These are phyloP conservation scores for Colletotrichum sp. DNA, from an alignment of 2,329 filamentous ascomycete species.

Conservation along the genomic window DNA sequence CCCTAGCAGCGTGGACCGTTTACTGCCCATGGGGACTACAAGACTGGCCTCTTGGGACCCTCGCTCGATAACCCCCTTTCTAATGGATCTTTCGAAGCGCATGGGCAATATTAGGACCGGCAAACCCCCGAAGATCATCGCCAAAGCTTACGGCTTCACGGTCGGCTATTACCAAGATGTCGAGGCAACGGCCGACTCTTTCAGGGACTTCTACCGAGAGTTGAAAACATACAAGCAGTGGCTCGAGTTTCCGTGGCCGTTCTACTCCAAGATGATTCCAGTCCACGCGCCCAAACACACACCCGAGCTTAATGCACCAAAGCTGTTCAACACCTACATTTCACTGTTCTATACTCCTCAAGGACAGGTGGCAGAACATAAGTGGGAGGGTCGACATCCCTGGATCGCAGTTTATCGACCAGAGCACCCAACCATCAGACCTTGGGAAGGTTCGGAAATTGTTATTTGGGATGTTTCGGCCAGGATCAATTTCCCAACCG, in stretches of 20 bases:
- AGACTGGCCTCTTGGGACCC: constrained; percentile 19
- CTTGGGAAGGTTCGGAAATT: constrained; percentile 46
- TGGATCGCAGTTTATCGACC: constrained; percentile 58
- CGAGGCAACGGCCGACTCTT: constrained; percentile 37
- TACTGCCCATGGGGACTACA: background rate
- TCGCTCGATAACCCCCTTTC: background rate
- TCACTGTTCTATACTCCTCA: constrained; percentile 55
- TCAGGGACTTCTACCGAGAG: constrained; percentile 27
- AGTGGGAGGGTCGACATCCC: constrained; percentile 41
- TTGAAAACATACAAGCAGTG: constrained; percentile 40
- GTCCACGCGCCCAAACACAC: background rate
- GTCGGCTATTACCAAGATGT: constrained; percentile 45
- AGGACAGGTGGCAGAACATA: constrained; percentile 10
- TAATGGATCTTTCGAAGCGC: background rate
- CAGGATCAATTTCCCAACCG: constrained; percentile 25
- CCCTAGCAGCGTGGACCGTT: background rate
- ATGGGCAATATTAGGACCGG: background rate
- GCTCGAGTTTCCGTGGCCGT: constrained; percentile 32
- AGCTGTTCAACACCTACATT: constrained; percentile 37
- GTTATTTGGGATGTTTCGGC: constrained; percentile 58
- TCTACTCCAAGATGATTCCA: constrained; percentile 11
- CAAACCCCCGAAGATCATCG: constrained; percentile 29
- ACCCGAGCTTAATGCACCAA: background rate
- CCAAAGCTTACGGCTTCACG: constrained; percentile 40
- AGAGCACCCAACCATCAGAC: constrained; percentile 35